Evolutionary conservation across 805 yeast genomes (phyloP), one percentile per base, ranked within the genome.

Genomic region (Candida takata): DNA sequence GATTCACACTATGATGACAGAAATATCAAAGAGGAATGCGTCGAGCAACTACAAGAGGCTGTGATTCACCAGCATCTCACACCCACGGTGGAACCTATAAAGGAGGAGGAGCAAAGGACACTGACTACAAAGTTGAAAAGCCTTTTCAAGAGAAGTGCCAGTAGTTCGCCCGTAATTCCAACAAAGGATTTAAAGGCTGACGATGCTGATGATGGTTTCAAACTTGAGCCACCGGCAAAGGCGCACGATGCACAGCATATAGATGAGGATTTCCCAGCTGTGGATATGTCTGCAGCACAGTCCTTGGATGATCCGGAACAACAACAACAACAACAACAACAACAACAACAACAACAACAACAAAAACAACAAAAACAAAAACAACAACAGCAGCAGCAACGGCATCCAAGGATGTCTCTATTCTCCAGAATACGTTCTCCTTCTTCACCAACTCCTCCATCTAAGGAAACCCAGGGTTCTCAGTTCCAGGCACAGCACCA

Each of bases 341-440:
- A 33, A 8, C 44, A 44, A 15, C 16, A 31, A 5, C 43, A 43
- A 13, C 55, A 15, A 28, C 43, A 13, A 31, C 42, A 6, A 31
- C 41, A 11, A 12, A 34, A 12, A 19, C 28, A 37, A 25, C n/a
- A n/a, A n/a, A n/a, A n/a, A n/a, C n/a, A n/a, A n/a, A n/a, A n/a
- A n/a, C n/a, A n/a, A n/a, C n/a, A n/a, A n/a, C n/a, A n/a, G n/a
- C n/a, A n/a, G n/a, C n/a, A n/a, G n/a, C n/a, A n/a, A n/a, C n/a
- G 23, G 23, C 23, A 20, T 20, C 32, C 13, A n/a, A 29, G 13
- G 24, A 33, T 41, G 5, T 44, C 44, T 20, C 45, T 49, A 8
- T 49, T 48, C 5, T 41, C 49, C 41, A 41, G 69, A 33, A 57
- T 61, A 44, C 51, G 62, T 10, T 57, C 61, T 2, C 62, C 62